Conservation (phyloP, 192 early-diverging fungal genomes). For the Podila epigama region DNA sequence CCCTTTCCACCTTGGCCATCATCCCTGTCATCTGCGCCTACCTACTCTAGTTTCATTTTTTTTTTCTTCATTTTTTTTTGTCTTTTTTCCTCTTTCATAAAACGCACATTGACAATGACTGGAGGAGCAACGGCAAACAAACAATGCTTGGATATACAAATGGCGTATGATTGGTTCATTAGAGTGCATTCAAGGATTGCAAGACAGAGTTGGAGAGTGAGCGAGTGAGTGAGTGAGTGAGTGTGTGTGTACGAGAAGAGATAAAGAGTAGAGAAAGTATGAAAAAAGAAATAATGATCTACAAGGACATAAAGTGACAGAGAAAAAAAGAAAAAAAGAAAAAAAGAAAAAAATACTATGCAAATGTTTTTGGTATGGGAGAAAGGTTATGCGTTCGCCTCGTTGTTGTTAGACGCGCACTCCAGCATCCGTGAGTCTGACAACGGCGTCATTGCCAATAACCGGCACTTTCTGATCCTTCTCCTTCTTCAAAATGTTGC, state of each 20-base stretch:
- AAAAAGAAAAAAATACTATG: not conserved
- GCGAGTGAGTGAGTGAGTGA: no score
- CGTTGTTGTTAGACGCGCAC: slow-evolving; percentile 18
- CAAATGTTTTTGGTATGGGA: not conserved
- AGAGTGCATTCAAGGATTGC: no score
- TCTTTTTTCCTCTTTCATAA: no score
- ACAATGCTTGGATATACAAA: slow-evolving; percentile 1
- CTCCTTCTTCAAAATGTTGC: slow-evolving; percentile 76
- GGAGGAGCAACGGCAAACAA: not conserved
- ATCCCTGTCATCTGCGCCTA: slow-evolving; percentile 20
- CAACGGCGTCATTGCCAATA: slow-evolving; percentile 42
- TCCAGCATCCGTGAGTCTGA: slow-evolving; percentile 39
- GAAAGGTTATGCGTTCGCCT: not conserved
- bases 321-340: not conserved
- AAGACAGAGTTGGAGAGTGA: no score
- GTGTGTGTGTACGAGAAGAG: not conserved
- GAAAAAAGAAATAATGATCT: not conserved
- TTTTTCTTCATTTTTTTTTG: not conserved
- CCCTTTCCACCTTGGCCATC: not conserved
- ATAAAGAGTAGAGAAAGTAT: not conserved
- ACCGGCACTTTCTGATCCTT: slow-evolving; percentile 31
- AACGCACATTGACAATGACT: no score
- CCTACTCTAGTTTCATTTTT: slow-evolving; percentile 13
- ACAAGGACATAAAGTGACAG: not conserved
- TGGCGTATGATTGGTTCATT: not conserved